phyloP scores from a whole-genome alignment of 495 filamentous ascomycete species.

The Penicillium cinerascens region DNA sequence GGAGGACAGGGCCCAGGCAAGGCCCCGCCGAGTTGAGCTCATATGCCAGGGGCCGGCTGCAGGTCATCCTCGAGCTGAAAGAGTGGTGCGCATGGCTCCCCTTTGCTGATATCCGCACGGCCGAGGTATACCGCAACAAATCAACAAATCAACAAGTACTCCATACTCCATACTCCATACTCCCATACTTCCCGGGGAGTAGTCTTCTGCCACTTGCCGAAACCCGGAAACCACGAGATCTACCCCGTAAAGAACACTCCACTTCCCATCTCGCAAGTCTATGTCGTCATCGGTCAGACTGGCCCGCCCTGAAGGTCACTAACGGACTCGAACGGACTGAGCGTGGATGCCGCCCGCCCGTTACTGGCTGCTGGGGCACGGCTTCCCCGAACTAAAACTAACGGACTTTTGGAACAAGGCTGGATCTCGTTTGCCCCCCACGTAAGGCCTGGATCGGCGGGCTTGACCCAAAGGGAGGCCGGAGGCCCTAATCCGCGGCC shows the following conservation, averaged over 20 bases:
- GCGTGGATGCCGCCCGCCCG: neutral
- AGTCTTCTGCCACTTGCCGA: too few species aligned
- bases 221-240: neutral
- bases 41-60: constrained; percentile 17
- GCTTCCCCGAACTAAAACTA: constrained; percentile 12
- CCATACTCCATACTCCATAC: neutral
- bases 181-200: too few species aligned
- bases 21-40: constrained; percentile 1
- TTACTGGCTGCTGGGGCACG: constrained; percentile 3
- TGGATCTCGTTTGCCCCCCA: constrained; percentile 7
- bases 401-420: neutral
- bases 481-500: neutral
- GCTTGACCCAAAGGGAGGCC: constrained; percentile 6
- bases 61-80: constrained; percentile 6
- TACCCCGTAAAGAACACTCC: constrained; percentile 6
- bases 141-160: neutral
- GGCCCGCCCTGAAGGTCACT: constrained; percentile 7
- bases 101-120: too few species aligned
- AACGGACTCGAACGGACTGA: constrained; percentile 4
- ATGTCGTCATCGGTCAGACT: constrained; percentile 19
- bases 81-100: too few species aligned
- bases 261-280: constrained; percentile 4
- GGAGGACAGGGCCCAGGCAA: neutral
- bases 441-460: constrained; percentile 19
- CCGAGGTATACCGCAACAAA: too few species aligned